Conservation (phyloP, 2,329 filamentous ascomycete species). For the Nannizziopsis barbatae region DNA sequence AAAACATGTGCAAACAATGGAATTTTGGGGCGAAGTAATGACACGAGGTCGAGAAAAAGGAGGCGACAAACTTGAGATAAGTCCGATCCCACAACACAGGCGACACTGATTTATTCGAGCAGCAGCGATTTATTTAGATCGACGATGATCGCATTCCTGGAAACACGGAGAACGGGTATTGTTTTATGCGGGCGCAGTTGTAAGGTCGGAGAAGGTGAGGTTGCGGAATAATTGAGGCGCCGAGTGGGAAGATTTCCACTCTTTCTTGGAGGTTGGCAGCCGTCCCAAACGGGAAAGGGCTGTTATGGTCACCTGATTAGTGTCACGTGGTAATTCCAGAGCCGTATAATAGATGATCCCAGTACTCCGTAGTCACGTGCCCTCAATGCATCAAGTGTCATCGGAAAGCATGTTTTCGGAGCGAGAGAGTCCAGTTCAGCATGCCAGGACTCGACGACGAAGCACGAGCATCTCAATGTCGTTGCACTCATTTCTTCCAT, state of each 20-base stretch:
- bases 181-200: slow-evolving; percentile 16
- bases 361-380: too few relatives aligned
- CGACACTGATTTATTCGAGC: slow-evolving; percentile 1
- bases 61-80: slow-evolving; percentile 10
- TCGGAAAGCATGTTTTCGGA: too few relatives aligned
- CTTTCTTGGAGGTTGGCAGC: neutral
- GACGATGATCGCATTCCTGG: slow-evolving; percentile 16
- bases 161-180: slow-evolving; percentile 17
- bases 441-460: too few relatives aligned
- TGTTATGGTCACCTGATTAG: slow-evolving; percentile 1
- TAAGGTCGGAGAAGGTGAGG: neutral
- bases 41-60: neutral
- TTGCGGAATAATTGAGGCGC: slow-evolving; percentile 16
- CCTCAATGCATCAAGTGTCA: too few relatives aligned
- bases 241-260: slow-evolving; percentile 5
- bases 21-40: neutral
- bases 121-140: slow-evolving; percentile 5
- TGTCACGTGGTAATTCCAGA: neutral
- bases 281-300: neutral
- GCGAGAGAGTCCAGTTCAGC: too few relatives aligned
- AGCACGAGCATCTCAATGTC: too few relatives aligned
- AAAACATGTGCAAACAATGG: slow-evolving; percentile 2
- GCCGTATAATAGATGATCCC: too few relatives aligned
- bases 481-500: too few relatives aligned
- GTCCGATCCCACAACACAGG: slow-evolving; percentile 1